Base-by-base conservation (phyloP, 805 yeast species). In the Brettanomyces custersianus region DNA sequence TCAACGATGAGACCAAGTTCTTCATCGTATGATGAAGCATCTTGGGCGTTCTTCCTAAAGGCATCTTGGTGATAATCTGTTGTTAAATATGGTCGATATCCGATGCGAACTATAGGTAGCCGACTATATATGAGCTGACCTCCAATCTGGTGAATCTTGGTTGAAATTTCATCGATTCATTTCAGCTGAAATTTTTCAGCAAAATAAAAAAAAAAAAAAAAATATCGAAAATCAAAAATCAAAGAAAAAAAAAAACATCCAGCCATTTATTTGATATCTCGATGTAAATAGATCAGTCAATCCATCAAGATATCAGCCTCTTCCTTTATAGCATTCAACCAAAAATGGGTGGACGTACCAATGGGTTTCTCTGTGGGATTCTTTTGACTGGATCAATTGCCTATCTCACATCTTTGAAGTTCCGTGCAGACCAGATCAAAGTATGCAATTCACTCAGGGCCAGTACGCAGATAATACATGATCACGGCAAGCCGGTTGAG, bases 1-100 rank as follows among this genome's bases (percentile, higher is more conserved):
- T 64, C 25, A 82, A 57, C 10, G 82, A 77, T 2, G 83, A 66
- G 16, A 74, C 83, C 49, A 81, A 59, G 52, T 82, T 81, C 46
- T 77, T 68, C 51, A 81, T 53, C 35, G 79, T 63, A 20, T 79
- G 74, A 35, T 65, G 66, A 36, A 74, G 63, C 44, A 72, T 78
- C 29, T 74, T 60, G 8, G 70, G 60, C 18, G 68, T 62, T 47
- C 80, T 60, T n/a, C 60, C 60, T 15, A 55, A 41, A 3, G 59
- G 42, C 60, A 55, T 55, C 22, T 20, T 13, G 12, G 15, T 12
- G 25, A 22, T n/a, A n/a, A n/a, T n/a, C n/a, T n/a, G n/a, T n/a
- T n/a, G n/a, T n/a, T n/a, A n/a, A n/a, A n/a, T n/a, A n/a, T n/a
- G n/a, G n/a, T n/a, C n/a, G n/a, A n/a, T n/a, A n/a, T n/a, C n/a